Evolutionary conservation across 306 rosid genomes (phyloP).

Genomic region (Inga laurina): DNA sequence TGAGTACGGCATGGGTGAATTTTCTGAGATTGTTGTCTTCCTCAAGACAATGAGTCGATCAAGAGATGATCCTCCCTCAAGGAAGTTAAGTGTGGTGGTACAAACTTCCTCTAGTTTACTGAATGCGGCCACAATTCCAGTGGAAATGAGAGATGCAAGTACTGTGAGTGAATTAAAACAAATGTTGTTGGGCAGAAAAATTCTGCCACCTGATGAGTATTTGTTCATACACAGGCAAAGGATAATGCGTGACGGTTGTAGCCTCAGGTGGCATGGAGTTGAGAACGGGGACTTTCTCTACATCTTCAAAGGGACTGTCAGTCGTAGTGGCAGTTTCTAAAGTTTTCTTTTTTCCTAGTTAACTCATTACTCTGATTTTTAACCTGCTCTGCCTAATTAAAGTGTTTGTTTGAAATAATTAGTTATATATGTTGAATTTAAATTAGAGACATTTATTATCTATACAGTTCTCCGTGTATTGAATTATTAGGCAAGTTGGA

Average conservation of each 20-base stretch:
- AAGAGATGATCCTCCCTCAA: constrained; percentile 53
- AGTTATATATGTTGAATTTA: neutral
- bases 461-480: too few species aligned
- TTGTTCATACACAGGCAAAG: constrained; percentile 88
- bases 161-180: constrained; percentile 66
- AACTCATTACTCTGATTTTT: too few species aligned
- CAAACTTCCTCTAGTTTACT: constrained; percentile 85
- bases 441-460: too few species aligned
- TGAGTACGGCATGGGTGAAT: constrained; percentile 64
- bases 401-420: neutral
- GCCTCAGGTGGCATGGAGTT: constrained; percentile 89
- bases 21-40: constrained; percentile 64
- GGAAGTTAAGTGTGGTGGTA: constrained; percentile 54
- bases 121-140: constrained; percentile 68
- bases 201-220: constrained; percentile 71
- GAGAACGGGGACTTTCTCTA: constrained; percentile 76
- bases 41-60: constrained; percentile 47
- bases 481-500: too few species aligned
- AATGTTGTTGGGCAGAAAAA: constrained; percentile 51
- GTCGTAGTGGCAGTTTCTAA: constrained; percentile 36
- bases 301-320: constrained; percentile 74
- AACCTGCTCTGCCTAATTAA: too few species aligned
- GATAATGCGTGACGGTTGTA: constrained; percentile 76
- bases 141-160: constrained; percentile 67
- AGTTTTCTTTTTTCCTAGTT: neutral